phyloP scores from a whole-genome alignment of 176 grass and related monocot species.

The Cymbopogon citratus region DNA sequence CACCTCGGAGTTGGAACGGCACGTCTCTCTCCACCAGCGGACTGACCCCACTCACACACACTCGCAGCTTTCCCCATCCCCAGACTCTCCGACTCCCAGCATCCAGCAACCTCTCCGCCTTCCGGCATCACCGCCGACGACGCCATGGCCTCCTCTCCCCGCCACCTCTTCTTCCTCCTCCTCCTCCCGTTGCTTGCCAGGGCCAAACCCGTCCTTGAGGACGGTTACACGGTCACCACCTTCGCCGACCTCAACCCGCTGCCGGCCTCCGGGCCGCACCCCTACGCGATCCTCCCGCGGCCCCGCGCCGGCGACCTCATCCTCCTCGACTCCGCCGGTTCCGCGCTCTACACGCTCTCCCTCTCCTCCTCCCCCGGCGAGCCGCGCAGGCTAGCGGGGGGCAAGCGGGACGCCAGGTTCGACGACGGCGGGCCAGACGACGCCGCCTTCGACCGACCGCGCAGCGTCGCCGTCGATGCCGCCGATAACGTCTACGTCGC shows the following conservation, averaged over 20 bases:
- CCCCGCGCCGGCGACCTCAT: slow-evolving; percentile 31
- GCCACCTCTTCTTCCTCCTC: neutral
- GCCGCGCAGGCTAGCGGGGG: slow-evolving; percentile 18
- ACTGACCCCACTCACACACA: neutral
- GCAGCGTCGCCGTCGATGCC: slow-evolving; percentile 41
- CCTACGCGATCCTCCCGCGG: slow-evolving; percentile 38
- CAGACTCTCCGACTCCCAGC: no score
- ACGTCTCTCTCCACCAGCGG: no score
- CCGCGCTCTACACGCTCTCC: slow-evolving; percentile 34
- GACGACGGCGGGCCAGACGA: slow-evolving; percentile 6
- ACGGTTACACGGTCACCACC: slow-evolving; percentile 44
- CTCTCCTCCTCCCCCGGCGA: neutral
- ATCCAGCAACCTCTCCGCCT: neutral
- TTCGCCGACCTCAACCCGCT: slow-evolving; percentile 32
- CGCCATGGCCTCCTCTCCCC: slow-evolving; percentile 9
- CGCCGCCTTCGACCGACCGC: slow-evolving; percentile 29
- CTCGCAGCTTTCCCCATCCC: neutral
- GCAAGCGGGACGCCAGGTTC: neutral
- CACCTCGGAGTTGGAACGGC: no score
- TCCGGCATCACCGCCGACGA: neutral
- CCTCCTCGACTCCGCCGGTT: slow-evolving; percentile 41
- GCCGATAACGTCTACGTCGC: slow-evolving; percentile 52
- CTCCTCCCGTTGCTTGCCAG: slow-evolving; percentile 11
- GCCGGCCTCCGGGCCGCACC: neutral
- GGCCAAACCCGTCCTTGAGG: slow-evolving; percentile 24